phyloP scores from a whole-genome alignment of 1,139 yeast genomes.

The Saccharomyces hybrid region DNA sequence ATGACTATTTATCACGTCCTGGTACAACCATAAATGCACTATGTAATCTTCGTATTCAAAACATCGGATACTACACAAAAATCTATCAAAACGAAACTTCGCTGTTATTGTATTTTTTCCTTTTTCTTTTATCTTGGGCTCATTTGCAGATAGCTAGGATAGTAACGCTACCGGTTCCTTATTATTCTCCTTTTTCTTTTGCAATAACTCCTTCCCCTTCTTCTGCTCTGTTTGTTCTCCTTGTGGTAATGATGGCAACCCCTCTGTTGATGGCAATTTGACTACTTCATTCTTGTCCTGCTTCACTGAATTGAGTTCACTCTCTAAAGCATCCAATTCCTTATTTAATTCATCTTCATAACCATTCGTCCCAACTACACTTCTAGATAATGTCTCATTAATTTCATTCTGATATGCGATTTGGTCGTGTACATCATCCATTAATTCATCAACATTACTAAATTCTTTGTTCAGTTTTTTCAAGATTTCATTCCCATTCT shows the following conservation, averaged over 20 bases:
- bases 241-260: slow-evolving; percentile 11
- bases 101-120: too few species aligned
- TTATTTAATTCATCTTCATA: slow-evolving; percentile 49
- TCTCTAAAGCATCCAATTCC: slow-evolving; percentile 41
- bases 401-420: slow-evolving; percentile 67
- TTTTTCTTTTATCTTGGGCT: too few species aligned
- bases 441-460: slow-evolving; percentile 68
- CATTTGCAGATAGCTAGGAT: too few species aligned
- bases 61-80: too few species aligned
- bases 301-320: slow-evolving; percentile 29
- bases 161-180: not conserved
- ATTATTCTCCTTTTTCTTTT: not conserved
- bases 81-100: too few species aligned
- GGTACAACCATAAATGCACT: too few species aligned
- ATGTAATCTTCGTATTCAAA: too few species aligned
- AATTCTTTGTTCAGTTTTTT: slow-evolving; percentile 69
- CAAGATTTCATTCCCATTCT: slow-evolving; percentile 72
- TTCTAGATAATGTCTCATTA: slow-evolving; percentile 41
- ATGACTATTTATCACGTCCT: too few species aligned
- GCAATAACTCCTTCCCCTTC: not conserved
- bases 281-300: slow-evolving; percentile 7
- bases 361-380: slow-evolving; percentile 39
- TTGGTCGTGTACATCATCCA: slow-evolving; percentile 85
- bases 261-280: slow-evolving; percentile 21
- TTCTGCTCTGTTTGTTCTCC: not conserved